These are phyloP conservation scores for Penicillium crystallinum DNA, from an alignment of 495 filamentous ascomycete species.

Conservation along the genomic window DNA sequence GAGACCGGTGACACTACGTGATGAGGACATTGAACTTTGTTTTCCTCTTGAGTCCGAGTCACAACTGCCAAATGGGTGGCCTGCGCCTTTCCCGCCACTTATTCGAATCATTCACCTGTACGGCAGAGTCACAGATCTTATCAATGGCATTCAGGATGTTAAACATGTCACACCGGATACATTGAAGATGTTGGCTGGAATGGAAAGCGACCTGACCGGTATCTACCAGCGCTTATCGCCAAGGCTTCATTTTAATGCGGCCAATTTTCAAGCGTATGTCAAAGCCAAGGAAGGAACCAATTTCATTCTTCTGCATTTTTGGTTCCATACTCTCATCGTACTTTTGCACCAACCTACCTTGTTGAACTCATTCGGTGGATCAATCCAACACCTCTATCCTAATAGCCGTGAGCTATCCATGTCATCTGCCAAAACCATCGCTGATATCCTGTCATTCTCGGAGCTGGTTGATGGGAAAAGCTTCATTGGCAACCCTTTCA, in stretches of 20 bases:
- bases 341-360: conserved; percentile 78
- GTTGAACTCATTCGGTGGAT: conserved; percentile 68
- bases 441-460: conserved; percentile 74
- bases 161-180: conserved; percentile 70
- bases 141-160: conserved; percentile 75
- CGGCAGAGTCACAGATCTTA: conserved; percentile 71
- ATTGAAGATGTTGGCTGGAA: conserved; percentile 57
- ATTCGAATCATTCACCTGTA: conserved; percentile 81
- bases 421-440: conserved; percentile 85
- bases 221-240: conserved; percentile 71
- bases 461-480: conserved; percentile 75
- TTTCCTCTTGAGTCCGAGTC: conserved; percentile 63
- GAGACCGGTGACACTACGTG: conserved; percentile 69
- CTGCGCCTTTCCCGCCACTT: conserved; percentile 69
- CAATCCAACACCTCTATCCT: conserved; percentile 62
- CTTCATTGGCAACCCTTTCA: conserved; percentile 81
- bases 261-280: conserved; percentile 73
- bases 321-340: conserved; percentile 84
- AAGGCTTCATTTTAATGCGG: conserved; percentile 70
- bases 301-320: conserved; percentile 84
- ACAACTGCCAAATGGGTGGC: conserved; percentile 55
- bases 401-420: conserved; percentile 78
- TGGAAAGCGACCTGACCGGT: conserved; percentile 73
- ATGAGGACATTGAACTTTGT: conserved; percentile 73
- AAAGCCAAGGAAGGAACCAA: conserved; percentile 72